Base-by-base conservation (phyloP, 2,329 filamentous ascomycete species). In the Cladosporium sp. region DNA sequence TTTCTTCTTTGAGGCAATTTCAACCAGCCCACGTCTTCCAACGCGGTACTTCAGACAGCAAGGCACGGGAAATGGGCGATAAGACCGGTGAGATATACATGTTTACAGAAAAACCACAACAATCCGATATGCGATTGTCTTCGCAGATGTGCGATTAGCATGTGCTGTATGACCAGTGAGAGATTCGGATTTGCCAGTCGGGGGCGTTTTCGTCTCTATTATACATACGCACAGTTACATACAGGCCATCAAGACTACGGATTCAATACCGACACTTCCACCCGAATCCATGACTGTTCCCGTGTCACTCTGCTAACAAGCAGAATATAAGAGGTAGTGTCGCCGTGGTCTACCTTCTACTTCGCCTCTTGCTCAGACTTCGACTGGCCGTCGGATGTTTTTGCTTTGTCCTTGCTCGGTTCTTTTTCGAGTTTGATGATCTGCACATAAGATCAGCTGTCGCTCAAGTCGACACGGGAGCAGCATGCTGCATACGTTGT, bases 401-500 rank as follows among this genome's bases (percentile, higher is more conserved):
- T 60, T 21, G 26, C 58, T 21, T 15, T 55, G 26, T 49, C 41
- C 28, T 60, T 32, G 41, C 38, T 49, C 47, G 58, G 15, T 21
- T 34, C 58, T 28, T 49, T n/a, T 12, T 60, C 21, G 38, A 60
- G 28, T 34, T 60, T 41, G 24, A 60, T 60, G 18, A 60, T 60
- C 58, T 60, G 18, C 26, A n/a, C 10, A 41, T 32, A 11, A 41
- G 32, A 58, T 58, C 34, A 58, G 55, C 55, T 24, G 21, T 58
- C 32, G 32, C 32, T 12, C 55, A 28, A 58, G 32, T 58, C 32
- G 14, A 36, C 55, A 58, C 32, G 24, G 32, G 55, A 58, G 30
- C 34, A 58, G 58, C 58, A 3, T 55, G 52, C 26, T 49, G 38
- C 58, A 49, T 60, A 60, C 58, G 58, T 60, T 60, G 58, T 60